These are phyloP conservation scores for Taphrina flavorubra DNA, from an alignment of 1,139 yeast genomes.

Conservation along the genomic window DNA sequence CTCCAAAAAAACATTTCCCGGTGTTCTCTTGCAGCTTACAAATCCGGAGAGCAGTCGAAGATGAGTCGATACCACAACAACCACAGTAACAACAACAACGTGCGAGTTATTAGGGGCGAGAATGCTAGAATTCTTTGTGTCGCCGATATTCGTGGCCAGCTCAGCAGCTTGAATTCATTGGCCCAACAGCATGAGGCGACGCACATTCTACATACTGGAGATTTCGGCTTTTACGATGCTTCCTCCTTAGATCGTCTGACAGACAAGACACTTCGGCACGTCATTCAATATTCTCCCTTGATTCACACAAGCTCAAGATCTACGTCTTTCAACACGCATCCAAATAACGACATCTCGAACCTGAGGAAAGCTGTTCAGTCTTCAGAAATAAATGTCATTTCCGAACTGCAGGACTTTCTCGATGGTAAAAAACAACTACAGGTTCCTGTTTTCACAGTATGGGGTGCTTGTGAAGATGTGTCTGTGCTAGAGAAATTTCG, in stretches of 20 bases:
- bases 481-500: slow-evolving; percentile 67
- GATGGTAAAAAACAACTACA: slow-evolving; percentile 58
- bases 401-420: slow-evolving; percentile 63
- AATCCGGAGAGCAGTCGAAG: neutral
- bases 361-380: slow-evolving; percentile 53
- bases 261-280: slow-evolving; percentile 59
- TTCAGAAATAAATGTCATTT: slow-evolving; percentile 49
- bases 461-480: slow-evolving; percentile 79
- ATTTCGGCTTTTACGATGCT: slow-evolving; percentile 75
- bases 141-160: slow-evolving; percentile 54
- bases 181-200: slow-evolving; percentile 59
- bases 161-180: slow-evolving; percentile 58
- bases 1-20: neutral
- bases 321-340: slow-evolving; percentile 47
- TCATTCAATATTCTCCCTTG: slow-evolving; percentile 71
- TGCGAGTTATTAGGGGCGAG: slow-evolving; percentile 26
- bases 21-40: neutral
- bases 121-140: slow-evolving; percentile 57
- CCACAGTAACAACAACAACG: slow-evolving; percentile 17
- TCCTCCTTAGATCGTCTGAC: slow-evolving; percentile 62
- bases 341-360: slow-evolving; percentile 51
- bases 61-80: slow-evolving; percentile 35
- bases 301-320: slow-evolving; percentile 33
- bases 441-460: slow-evolving; percentile 75
- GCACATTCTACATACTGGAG: slow-evolving; percentile 72